These are phyloP conservation scores for Sideroxylon spinosum DNA, from an alignment of 179 eudicot species.

Conservation along the genomic window DNA sequence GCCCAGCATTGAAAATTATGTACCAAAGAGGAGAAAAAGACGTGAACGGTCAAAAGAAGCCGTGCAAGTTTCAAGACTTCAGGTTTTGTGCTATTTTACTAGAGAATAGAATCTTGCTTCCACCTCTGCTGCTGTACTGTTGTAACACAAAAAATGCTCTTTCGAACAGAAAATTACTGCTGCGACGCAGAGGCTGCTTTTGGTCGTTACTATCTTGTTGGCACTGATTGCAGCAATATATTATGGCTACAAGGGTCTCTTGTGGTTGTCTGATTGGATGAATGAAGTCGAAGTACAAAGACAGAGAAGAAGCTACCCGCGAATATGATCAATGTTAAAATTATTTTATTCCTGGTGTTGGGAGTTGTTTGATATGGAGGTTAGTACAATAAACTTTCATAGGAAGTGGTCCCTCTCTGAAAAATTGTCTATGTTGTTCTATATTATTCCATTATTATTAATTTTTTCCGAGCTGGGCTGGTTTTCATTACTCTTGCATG, in stretches of 20 bases:
- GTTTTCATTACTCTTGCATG: background rate
- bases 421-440: background rate
- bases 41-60: constrained; percentile 50
- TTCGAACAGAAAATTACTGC: constrained; percentile 50
- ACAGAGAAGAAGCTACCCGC: constrained; percentile 42
- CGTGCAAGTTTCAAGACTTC: constrained; percentile 46
- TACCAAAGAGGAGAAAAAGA: constrained; percentile 63
- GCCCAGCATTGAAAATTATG: constrained; percentile 32
- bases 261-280: constrained; percentile 84
- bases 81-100: constrained; percentile 36
- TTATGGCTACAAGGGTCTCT: constrained; percentile 72
- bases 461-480: background rate
- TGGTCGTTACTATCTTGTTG: constrained; percentile 36
- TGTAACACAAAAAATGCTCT: background rate
- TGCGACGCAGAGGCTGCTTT: constrained; percentile 31
- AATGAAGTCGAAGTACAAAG: constrained; percentile 64
- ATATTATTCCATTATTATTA: background rate
- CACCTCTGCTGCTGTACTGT: background rate
- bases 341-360: background rate
- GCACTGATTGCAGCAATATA: constrained; percentile 41
- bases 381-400: background rate
- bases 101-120: background rate
- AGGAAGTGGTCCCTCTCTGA: background rate
- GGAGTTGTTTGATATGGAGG: constrained; percentile 14
- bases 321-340: constrained; percentile 27